Base-by-base conservation (phyloP, 306 rosid species). In the Lablab purpureus region DNA sequence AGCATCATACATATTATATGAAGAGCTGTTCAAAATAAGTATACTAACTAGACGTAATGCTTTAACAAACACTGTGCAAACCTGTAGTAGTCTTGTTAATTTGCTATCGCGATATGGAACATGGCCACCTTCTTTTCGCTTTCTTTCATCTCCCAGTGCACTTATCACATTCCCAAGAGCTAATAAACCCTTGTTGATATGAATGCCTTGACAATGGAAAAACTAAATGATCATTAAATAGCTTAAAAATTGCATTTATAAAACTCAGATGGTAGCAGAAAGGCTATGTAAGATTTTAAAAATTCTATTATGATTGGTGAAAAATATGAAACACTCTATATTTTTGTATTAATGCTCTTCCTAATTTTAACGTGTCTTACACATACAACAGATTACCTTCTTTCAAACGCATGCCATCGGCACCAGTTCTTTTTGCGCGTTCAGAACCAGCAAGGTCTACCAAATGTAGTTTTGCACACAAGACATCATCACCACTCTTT, bases 381-480 rank as follows among this genome's bases (percentile, higher is more conserved):
- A 23, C 34, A 43, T 27, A 80, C 56, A 6, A 75, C 10, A 19
- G 32, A n/a, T 46, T 93, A 95, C 99, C 99, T 91, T 95, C 98
- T 82, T 93, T 95, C 56, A 95, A 77, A 21, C 98, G 96, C 99
- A 95, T 86, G 58, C 99, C 99, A 73, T 95, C 99, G 1, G 99
- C 99, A 46, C 99, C 99, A 0, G 99, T 95, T 79, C 98, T 65
- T 81, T 95, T 95, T 58, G 98, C 99, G 45, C 99, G 79, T 79
- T 95, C 99, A 37, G 99, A 95, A 83, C 99, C 99, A 76, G 98
- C 99, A 80, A 95, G 90, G 67, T 95, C 99, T 17, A 95, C 99
- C 75, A 95, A 56, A 80, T 95, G 99, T 18, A 95, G 85, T 67
- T 95, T 95, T 14, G 99, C 98, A 75, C 96, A 87, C 55, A 95